phyloP scores from a whole-genome alignment of 2,329 filamentous ascomycete genomes.

The Talaromyces amestolkiae region DNA sequence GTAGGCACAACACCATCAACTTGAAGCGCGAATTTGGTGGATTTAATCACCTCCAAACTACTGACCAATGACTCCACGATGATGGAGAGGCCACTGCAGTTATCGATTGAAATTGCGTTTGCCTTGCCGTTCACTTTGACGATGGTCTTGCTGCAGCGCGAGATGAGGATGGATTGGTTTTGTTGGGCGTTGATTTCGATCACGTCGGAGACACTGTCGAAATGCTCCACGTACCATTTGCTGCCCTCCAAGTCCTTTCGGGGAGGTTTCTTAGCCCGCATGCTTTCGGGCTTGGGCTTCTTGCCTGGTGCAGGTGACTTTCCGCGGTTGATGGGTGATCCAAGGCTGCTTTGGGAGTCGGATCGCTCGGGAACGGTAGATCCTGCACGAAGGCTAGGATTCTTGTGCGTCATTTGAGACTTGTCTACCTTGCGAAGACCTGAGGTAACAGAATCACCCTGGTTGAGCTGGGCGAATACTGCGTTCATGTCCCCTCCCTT shows the following conservation, averaged over 20 bases:
- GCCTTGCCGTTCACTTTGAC: conserved; percentile 89
- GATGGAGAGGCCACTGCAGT: conserved; percentile 77
- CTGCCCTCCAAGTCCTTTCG: conserved; percentile 79
- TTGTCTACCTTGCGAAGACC: conserved; percentile 90
- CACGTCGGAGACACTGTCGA: conserved; percentile 69
- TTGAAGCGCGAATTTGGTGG: conserved; percentile 89
- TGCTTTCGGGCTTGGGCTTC: conserved; percentile 80
- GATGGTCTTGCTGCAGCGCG: conserved; percentile 85
- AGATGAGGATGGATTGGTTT: conserved; percentile 87
- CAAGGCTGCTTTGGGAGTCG: conserved; percentile 51
- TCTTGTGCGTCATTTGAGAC: conserved; percentile 98
- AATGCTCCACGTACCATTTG: conserved; percentile 97
- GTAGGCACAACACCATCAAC: conserved; percentile 83
- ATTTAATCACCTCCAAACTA: conserved; percentile 93
- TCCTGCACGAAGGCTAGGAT: conserved; percentile 75
- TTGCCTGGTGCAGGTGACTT: conserved; percentile 88
- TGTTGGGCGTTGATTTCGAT: conserved; percentile 79
- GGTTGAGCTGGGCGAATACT: conserved; percentile 89
- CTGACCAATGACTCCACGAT: conserved; percentile 87
- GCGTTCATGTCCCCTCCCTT: conserved; percentile 67
- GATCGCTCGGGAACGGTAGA: conserved; percentile 65
- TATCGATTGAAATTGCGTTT: conserved; percentile 95
- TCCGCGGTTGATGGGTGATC: conserved; percentile 53
- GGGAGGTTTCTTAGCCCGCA: conserved; percentile 78
- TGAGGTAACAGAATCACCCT: conserved; percentile 81